These are phyloP conservation scores for Pseudonectria buxi DNA, from an alignment of 2,329 filamentous ascomycete genomes.

Conservation along the genomic window DNA sequence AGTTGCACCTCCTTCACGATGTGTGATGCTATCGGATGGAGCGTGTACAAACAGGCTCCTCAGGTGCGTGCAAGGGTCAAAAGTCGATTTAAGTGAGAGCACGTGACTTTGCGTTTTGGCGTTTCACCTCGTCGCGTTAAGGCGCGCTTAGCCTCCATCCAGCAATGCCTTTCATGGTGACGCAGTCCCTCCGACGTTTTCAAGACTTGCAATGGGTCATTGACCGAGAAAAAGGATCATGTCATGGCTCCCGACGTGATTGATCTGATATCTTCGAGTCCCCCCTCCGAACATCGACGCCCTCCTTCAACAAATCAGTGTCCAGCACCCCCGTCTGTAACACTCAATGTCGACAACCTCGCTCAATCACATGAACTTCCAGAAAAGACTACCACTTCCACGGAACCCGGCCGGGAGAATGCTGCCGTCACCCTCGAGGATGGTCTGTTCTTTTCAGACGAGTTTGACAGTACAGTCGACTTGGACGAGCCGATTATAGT, in stretches of 20 bases:
- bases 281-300: slow-evolving; percentile 6
- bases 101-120: too few relatives aligned
- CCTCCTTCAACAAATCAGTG: neutral
- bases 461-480: slow-evolving; percentile 36
- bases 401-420: neutral
- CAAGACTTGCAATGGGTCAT: too few relatives aligned
- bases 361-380: too few relatives aligned
- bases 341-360: neutral
- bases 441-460: slow-evolving; percentile 21
- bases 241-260: slow-evolving; percentile 29
- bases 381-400: neutral
- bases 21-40: too few relatives aligned
- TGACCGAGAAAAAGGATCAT: neutral
- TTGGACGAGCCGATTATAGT: slow-evolving; percentile 23
- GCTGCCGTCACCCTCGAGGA: neutral
- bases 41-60: too few relatives aligned
- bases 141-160: too few relatives aligned
- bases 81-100: too few relatives aligned
- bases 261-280: slow-evolving; percentile 33
- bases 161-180: too few relatives aligned
- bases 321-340: neutral
- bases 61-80: too few relatives aligned
- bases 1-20: too few relatives aligned
- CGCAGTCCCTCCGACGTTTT: too few relatives aligned
- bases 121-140: too few relatives aligned